These are phyloP conservation scores for Citrus cavaleriei DNA, from an alignment of 345 rosid species.

Conservation along the genomic window DNA sequence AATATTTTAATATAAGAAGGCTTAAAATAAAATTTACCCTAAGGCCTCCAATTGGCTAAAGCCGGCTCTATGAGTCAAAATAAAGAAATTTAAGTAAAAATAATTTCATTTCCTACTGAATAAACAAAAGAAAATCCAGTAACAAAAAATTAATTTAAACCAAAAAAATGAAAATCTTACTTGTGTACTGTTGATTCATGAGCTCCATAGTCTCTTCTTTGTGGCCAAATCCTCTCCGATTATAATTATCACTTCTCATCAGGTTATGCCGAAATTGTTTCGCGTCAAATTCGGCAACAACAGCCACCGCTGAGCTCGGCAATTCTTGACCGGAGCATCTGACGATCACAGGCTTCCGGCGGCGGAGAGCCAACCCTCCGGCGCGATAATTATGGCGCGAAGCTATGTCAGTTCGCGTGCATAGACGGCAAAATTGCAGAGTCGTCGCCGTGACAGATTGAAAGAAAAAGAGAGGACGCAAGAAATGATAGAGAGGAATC, in stretches of 20 bases:
- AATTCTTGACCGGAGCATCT: slow-evolving; percentile 51
- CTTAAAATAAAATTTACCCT: too few species aligned
- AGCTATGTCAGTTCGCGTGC: slow-evolving; percentile 30
- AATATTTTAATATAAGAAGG: too few species aligned
- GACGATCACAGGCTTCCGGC: slow-evolving; percentile 38
- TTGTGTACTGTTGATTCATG: slow-evolving; percentile 77
- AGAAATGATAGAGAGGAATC: too few species aligned
- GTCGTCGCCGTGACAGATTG: slow-evolving; percentile 50
- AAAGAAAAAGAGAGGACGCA: not conserved
- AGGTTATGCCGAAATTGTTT: slow-evolving; percentile 72
- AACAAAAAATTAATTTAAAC: too few species aligned
- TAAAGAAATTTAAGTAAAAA: not conserved
- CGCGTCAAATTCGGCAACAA: slow-evolving; percentile 70
- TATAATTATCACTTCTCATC: slow-evolving; percentile 78
- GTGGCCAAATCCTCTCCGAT: slow-evolving; percentile 77
- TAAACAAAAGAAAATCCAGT: too few species aligned
- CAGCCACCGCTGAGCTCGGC: slow-evolving; percentile 35
- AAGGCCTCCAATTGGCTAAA: too few species aligned
- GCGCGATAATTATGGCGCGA: slow-evolving; percentile 18
- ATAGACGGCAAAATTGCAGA: slow-evolving; percentile 61
- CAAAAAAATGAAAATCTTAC: slow-evolving; percentile 21
- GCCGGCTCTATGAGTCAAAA: too few species aligned
- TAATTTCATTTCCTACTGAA: not conserved
- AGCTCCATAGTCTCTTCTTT: slow-evolving; percentile 85
- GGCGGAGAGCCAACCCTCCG: slow-evolving; percentile 26